These are phyloP conservation scores for Peronospora belbahrii DNA, from an alignment of 352 stramenopile species.

Conservation along the genomic window DNA sequence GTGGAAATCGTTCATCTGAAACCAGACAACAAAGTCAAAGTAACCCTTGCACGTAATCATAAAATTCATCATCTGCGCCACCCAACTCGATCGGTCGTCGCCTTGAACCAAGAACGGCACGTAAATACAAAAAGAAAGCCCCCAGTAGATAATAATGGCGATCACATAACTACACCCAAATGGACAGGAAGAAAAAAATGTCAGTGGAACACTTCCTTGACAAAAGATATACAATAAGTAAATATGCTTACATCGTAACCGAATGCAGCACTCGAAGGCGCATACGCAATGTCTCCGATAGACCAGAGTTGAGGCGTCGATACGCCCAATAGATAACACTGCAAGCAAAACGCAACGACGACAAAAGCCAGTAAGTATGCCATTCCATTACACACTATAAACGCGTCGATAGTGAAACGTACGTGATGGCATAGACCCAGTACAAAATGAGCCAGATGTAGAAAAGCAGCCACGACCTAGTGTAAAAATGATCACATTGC, in stretches of 20 bases:
- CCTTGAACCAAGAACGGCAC: slow-evolving; percentile 76
- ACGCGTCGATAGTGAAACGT: slow-evolving; percentile 6
- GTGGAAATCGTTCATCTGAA: slow-evolving; percentile 84
- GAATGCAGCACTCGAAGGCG: slow-evolving; percentile 80
- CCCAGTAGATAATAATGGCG: slow-evolving; percentile 89
- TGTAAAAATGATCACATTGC: neutral
- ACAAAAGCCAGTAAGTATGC: slow-evolving; percentile 8
- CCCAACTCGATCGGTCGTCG: slow-evolving; percentile 31
- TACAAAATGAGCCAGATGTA: slow-evolving; percentile 85
- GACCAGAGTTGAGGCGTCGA: slow-evolving; percentile 63
- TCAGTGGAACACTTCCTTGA: slow-evolving; percentile 1
- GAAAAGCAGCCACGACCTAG: slow-evolving; percentile 76
- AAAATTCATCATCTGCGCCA: slow-evolving; percentile 83
- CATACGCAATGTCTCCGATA: slow-evolving; percentile 82
- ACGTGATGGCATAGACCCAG: slow-evolving; percentile 80
- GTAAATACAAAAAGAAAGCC: slow-evolving; percentile 78
- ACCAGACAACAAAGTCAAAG: slow-evolving; percentile 86
- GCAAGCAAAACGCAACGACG: neutral
- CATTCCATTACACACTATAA: neutral
- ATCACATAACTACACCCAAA: slow-evolving; percentile 66
- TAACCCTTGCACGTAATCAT: slow-evolving; percentile 89
- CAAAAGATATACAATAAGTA: neutral
- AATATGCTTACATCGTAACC: slow-evolving; percentile 68
- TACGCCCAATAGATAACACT: slow-evolving; percentile 83
- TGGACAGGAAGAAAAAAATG: neutral